Base-by-base conservation (phyloP, 331 rosid species). In the Erythrophleum ivorense region DNA sequence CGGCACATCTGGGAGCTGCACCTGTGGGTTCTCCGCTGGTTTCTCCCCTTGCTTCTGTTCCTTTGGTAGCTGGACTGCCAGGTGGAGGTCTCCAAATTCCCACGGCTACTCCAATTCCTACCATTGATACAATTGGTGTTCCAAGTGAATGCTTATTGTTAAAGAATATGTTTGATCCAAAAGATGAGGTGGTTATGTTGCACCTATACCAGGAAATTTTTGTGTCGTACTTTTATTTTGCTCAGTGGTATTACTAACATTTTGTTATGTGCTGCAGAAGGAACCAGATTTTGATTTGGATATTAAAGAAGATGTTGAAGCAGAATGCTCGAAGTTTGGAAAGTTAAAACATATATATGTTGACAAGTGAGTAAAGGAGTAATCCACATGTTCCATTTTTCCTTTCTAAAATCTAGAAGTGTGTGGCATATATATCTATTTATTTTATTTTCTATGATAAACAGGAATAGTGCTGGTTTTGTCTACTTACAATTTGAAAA, bases 151-250 rank as follows among this genome's bases (percentile, higher is more conserved):
- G 98, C 78, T 88, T 96, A 85, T 79, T 85, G 79, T 81, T 96
- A 50, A 94, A 88, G 80, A 91, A 96, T 83, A 96, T 96, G 99
- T 96, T 96, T 83, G 99, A 96, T 88, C 97, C 99, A 46, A 84
- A 85, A 45, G 81, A 84, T 50, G 98, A 96, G 98, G 99, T 96
- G 80, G 80, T 79, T 86, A 76, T 69, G 41, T 33, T 41, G 66
- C 48, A 13, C 73, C 63, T 67, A 13, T 53, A 16, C 45, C 24
- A 50, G 41, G 21, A 54, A 71, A n/a, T 46, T 60, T 41, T 48
- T 41, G 7, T 38, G 38, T 13, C 29, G 46, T 67, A 8, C n/a
- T 55, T 63, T 49, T 46, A 3, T 59, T 66, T 10, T 45, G 11
- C 21, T 70, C 40, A 45, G 12, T 70, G 57, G 82, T 78, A 71